Base-by-base conservation (phyloP, 2,329 filamentous ascomycete genomes). In the Camillea tinctor region DNA sequence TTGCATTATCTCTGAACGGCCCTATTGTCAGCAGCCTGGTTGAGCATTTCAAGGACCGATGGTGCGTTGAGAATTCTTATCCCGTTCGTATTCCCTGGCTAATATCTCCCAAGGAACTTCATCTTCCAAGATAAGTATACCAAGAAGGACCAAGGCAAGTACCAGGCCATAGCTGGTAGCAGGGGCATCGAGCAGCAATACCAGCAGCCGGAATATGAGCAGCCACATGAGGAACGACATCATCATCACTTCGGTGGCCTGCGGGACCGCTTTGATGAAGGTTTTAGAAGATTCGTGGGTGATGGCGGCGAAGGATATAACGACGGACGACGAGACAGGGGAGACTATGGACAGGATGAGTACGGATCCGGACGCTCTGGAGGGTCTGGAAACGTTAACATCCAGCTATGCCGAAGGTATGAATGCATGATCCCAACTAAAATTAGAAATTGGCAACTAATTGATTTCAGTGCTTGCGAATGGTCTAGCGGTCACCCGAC, bases 101-200 rank as follows among this genome's bases (percentile, higher is more conserved):
- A 56, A 73, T 54, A 1, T 1, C 20, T 0, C 9, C 3, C 11
- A 20, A 84, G 81, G 83, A 97, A 97, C 77, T 96, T 91, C 72
- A 93, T 97, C 65, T 96, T 87, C 65, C 82, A 87, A 59, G 86
- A 90, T 55, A 97, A 97, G 74, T 97, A 97, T 72, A 70, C 75
- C 56, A 71, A 73, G 51, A 80, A 80, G 56, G 77, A 82, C 53
- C 76, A 79, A 0, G 80, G 80, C 44, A 84, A 84, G 66, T 87
- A 87, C 59, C 66, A 75, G 54, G 72, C 71, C 3, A 49, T 76
- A 44, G 60, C 61, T 44, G 53, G 54, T 5, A 55, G 67, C 6
- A 52, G 53, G 5, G 20, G 53, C 50, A n/a, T 52, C 61, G 60
- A 55, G 59, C 63, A 60, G 40, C 57, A 60, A 44, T 60, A 63